phyloP scores from a whole-genome alignment of 2,329 filamentous ascomycete genomes.

The Scytalidium lignicola region DNA sequence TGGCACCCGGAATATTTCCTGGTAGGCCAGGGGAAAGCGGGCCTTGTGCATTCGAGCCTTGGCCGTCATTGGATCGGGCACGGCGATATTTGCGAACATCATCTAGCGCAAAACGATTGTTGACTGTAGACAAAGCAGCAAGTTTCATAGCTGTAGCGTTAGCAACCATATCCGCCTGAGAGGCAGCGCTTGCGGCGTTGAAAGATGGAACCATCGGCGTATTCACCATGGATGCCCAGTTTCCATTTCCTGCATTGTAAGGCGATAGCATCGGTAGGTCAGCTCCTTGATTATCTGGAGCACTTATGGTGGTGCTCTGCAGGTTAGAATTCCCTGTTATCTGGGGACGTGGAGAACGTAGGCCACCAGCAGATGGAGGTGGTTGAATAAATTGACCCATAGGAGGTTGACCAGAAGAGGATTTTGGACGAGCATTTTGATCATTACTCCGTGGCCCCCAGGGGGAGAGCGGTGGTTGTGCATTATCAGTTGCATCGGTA shows the following conservation, averaged over 20 bases:
- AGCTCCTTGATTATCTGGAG: conserved; percentile 60
- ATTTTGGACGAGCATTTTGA: conserved; percentile 63
- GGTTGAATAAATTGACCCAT: conserved; percentile 97
- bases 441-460: conserved; percentile 61
- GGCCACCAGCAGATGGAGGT: conserved; percentile 58
- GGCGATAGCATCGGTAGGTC: conserved; percentile 85
- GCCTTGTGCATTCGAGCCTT: conserved; percentile 51
- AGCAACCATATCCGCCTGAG: conserved; percentile 93
- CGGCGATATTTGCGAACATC: conserved; percentile 96
- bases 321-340: conserved; percentile 64
- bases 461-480: conserved; percentile 68
- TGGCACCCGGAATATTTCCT: conserved; percentile 61
- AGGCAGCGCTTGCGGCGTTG: conserved; percentile 45
- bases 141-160: conserved; percentile 99
- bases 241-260: conserved; percentile 72
- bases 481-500: conserved; percentile 55
- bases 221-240: conserved; percentile 98
- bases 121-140: conserved; percentile 92
- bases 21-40: conserved; percentile 64
- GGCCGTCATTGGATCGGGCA: conserved; percentile 79
- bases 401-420: conserved; percentile 68
- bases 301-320: conserved; percentile 77
- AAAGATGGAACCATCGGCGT: conserved; percentile 94
- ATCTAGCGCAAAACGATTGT: conserved; percentile 94
- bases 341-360: conserved; percentile 75